Conservation (phyloP, 495 filamentous ascomycete species). For the Penicillium desertorum region DNA sequence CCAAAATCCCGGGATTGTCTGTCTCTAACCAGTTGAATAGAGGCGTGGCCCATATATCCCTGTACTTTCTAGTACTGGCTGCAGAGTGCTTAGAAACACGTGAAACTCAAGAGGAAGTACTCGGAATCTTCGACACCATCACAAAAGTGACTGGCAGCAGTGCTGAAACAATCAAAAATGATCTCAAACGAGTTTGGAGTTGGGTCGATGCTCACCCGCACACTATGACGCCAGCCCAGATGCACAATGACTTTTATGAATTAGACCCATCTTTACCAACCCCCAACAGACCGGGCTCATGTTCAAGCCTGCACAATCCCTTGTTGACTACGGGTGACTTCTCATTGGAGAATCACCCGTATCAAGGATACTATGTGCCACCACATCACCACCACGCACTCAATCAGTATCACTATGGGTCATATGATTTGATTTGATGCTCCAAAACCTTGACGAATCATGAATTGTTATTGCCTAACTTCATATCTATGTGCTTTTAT, state of each 20-base stretch:
- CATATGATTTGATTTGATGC: slow-evolving; percentile 20
- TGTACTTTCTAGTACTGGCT: slow-evolving; percentile 76
- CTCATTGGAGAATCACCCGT: slow-evolving; percentile 70
- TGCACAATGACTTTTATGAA: slow-evolving; percentile 27
- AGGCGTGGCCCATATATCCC: slow-evolving; percentile 71
- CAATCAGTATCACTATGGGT: slow-evolving; percentile 26
- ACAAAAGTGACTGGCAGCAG: slow-evolving; percentile 77
- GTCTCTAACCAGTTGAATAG: slow-evolving; percentile 28
- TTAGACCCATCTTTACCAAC: slow-evolving; percentile 26
- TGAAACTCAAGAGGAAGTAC: slow-evolving; percentile 77
- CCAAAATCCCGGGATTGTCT: neutral
- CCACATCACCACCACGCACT: slow-evolving; percentile 35
- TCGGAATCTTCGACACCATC: slow-evolving; percentile 74
- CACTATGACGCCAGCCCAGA: slow-evolving; percentile 25
- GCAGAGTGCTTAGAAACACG: slow-evolving; percentile 68
- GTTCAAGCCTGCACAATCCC: slow-evolving; percentile 60
- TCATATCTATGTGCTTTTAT: neutral
- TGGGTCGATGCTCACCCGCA: slow-evolving; percentile 52
- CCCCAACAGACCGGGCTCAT: slow-evolving; percentile 30
- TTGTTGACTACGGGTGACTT: slow-evolving; percentile 68
- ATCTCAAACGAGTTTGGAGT: slow-evolving; percentile 75
- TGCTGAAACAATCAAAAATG: slow-evolving; percentile 62
- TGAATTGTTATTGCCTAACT: neutral
- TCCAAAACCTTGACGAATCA: neutral
- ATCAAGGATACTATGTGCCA: slow-evolving; percentile 62